Conservation (phyloP, 805 yeast species). For the Kazachstania psychrophila region DNA sequence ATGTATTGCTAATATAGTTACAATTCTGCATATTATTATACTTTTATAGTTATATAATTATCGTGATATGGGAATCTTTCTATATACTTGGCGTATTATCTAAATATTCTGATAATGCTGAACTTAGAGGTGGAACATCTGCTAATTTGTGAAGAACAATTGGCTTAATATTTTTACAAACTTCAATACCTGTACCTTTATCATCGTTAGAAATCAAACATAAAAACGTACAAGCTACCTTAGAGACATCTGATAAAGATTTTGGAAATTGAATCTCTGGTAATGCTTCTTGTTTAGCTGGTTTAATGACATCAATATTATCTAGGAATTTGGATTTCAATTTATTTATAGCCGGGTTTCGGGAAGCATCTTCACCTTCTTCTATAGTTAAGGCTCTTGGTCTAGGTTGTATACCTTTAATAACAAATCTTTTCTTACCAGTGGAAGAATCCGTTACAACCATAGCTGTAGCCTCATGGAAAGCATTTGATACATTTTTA, state of each 20-base stretch:
- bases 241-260: slow-evolving; percentile 26
- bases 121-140: slow-evolving; percentile 26
- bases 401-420: slow-evolving; percentile 91
- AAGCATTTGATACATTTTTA: slow-evolving; percentile 84
- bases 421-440: slow-evolving; percentile 72
- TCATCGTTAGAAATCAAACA: slow-evolving; percentile 28
- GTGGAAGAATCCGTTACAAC: slow-evolving; percentile 61
- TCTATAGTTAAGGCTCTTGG: slow-evolving; percentile 41
- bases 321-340: slow-evolving; percentile 16
- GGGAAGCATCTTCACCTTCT: slow-evolving; percentile 38
- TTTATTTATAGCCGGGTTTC: slow-evolving; percentile 10
- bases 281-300: slow-evolving; percentile 19
- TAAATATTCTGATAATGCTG: slow-evolving; percentile 26
- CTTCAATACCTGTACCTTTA: slow-evolving; percentile 20
- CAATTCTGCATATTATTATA: too few relatives aligned
- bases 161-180: slow-evolving; percentile 26
- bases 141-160: slow-evolving; percentile 24
- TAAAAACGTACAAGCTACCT: slow-evolving; percentile 25
- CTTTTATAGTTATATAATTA: too few relatives aligned
- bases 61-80: too few relatives aligned
- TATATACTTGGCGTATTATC: slow-evolving; percentile 23
- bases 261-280: slow-evolving; percentile 25
- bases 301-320: slow-evolving; percentile 11
- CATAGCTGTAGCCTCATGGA: slow-evolving; percentile 85
- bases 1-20: too few relatives aligned